Percentiles rank a stretch among this genome's conserved stretches.
phyloP scores from a whole-genome alignment of 768 basidiomycete genomes.

The Tulasnella sp. region DNA sequence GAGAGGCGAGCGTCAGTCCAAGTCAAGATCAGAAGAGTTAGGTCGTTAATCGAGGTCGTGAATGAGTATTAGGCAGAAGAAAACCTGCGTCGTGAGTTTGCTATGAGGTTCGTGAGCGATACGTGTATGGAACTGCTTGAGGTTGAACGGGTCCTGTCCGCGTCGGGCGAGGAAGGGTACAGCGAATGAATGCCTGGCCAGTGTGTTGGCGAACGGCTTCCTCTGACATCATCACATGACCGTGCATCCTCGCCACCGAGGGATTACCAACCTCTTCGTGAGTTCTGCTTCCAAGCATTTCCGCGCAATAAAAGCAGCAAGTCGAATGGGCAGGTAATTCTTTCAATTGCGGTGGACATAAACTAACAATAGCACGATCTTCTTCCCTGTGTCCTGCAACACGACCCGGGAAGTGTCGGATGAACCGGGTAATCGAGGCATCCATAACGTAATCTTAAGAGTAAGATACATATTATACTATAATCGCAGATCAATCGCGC shows the following conservation, averaged over 20 bases:
- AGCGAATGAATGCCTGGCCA: neutral
- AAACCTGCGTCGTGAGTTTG: neutral
- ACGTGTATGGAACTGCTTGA: slow-evolving; percentile 5
- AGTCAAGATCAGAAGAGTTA: slow-evolving; percentile 12
- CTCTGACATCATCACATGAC: slow-evolving; percentile 16
- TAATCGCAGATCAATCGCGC: no score
- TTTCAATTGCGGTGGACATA: neutral
- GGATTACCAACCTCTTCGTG: neutral
- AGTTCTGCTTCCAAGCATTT: neutral
- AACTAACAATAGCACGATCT: no score
- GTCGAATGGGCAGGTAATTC: neutral
- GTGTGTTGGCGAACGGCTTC: slow-evolving; percentile 9
- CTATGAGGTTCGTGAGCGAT: slow-evolving; percentile 10
- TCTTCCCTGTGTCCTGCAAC: neutral
- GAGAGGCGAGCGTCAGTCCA: slow-evolving; percentile 17
- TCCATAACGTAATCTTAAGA: no score
- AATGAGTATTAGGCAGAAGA: slow-evolving; percentile 15
- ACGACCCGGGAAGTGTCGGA: no score
- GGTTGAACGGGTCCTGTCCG: neutral
- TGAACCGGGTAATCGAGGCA: no score
- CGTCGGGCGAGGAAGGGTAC: slow-evolving; percentile 8
- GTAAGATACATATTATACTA: no score
- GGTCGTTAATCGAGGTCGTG: slow-evolving; percentile 10
- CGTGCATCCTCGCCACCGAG: neutral
- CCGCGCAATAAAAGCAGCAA: neutral